Base-by-base conservation (phyloP, 306 rosid species). In the Quercus gilva region DNA sequence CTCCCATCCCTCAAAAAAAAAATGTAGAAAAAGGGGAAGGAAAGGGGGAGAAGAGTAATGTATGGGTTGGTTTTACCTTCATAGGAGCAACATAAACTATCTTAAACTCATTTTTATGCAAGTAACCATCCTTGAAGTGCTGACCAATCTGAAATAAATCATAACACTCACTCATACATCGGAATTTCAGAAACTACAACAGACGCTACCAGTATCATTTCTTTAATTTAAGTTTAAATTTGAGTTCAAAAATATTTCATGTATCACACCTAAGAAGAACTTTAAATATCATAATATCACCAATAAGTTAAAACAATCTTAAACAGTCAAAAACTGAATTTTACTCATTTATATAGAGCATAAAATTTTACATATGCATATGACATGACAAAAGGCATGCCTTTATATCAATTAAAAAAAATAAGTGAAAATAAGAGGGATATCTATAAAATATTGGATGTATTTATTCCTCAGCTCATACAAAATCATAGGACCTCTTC, bases 1-100 rank as follows among this genome's bases (percentile, higher is more conserved):
- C 81, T 43, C 64, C 37, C 51, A n/a, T 61, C 72, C 59, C 45
- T 72, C 29, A 59, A 60, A 64, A 56, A 45, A 26, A 4, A 75
- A 56, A 5, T n/a, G n/a, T 17, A 43, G 55, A 28, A 74, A 56
- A 20, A 56, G 64, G 45, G 11, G 45, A 41, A 41, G 45, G 45
- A 41, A 31, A 61, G 74, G 69, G 31, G 51, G 56, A 43, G 76
- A 64, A 74, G 74, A 63, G 76, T 55, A 69, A 69, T 56, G 57
- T 51, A 74, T 28, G 49, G 82, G 65, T 82, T 41, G 76, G 74
- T 52, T 25, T 15, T 85, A 91, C 98, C 97, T 94, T 94, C 99
- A 94, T 92, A 71, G 99, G 99, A 84, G 99, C 99, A 84, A 94
- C 97, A 90, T 94, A 94, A 79, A 94, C 97, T 82, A 94, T 90